Evolutionary conservation across 2,329 filamentous ascomycete genomes (phyloP).

Genomic region (Keithomyces neogunnii): DNA sequence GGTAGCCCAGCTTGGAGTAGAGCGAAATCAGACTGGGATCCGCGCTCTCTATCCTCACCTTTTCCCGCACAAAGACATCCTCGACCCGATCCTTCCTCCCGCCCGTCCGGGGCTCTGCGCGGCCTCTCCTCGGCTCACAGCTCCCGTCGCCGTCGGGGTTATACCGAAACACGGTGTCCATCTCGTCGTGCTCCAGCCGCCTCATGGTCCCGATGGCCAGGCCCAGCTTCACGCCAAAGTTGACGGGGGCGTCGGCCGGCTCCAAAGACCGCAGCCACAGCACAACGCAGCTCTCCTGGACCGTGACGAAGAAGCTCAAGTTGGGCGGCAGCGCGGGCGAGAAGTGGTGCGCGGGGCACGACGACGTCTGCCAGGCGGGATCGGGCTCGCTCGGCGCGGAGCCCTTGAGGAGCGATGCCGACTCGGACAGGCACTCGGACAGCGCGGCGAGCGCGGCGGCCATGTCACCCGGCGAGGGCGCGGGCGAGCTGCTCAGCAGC

Average conservation of each 20-base stretch:
- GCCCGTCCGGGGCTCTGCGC: slow-evolving; percentile 16
- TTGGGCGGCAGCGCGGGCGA: slow-evolving; percentile 40
- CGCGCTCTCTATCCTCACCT: slow-evolving; percentile 79
- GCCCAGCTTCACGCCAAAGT: slow-evolving; percentile 58
- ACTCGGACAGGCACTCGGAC: slow-evolving; percentile 45
- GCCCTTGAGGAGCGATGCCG: slow-evolving; percentile 50
- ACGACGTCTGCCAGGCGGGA: slow-evolving; percentile 34
- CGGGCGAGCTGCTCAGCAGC: slow-evolving; percentile 55
- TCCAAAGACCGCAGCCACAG: slow-evolving; percentile 64
- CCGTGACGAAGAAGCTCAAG: slow-evolving; percentile 65
- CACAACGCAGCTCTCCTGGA: slow-evolving; percentile 63
- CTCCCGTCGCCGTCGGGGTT: slow-evolving; percentile 23
- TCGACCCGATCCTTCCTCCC: slow-evolving; percentile 17
- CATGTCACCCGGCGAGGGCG: slow-evolving; percentile 46
- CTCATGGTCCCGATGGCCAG: slow-evolving; percentile 58
- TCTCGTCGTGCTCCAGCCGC: slow-evolving; percentile 68
- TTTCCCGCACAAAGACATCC: slow-evolving; percentile 81
- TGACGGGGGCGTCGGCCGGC: slow-evolving; percentile 52
- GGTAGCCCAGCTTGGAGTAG: slow-evolving; percentile 71
- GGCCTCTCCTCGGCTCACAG: slow-evolving; percentile 16
- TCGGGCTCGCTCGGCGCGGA: slow-evolving; percentile 30
- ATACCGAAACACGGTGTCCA: slow-evolving; percentile 66
- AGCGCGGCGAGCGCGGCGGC: slow-evolving; percentile 48
- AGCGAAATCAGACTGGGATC: slow-evolving; percentile 80
- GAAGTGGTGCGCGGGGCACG: slow-evolving; percentile 36